phyloP scores from a whole-genome alignment of 2,329 filamentous ascomycete genomes.

The Penicillium sp. region DNA sequence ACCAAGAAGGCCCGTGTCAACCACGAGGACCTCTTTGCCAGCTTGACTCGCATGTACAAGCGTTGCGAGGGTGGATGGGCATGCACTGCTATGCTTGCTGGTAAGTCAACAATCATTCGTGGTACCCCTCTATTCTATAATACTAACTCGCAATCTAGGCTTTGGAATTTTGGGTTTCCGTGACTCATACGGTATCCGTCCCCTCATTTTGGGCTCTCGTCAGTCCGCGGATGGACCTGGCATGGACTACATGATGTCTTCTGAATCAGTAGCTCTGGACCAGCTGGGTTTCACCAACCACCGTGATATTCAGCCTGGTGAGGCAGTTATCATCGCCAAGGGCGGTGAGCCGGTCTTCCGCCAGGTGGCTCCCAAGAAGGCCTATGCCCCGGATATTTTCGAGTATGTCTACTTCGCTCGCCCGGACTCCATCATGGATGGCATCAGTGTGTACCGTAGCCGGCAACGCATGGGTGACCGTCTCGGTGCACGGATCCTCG shows the following conservation, averaged over 20 bases:
- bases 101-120: slow-evolving; percentile 34
- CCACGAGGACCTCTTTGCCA: slow-evolving; percentile 71
- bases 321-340: slow-evolving; percentile 83
- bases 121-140: background rate
- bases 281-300: slow-evolving; percentile 79
- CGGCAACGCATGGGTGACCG: slow-evolving; percentile 83
- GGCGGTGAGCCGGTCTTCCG: slow-evolving; percentile 69
- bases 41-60: slow-evolving; percentile 69
- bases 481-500: slow-evolving; percentile 69
- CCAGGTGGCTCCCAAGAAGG: slow-evolving; percentile 66
- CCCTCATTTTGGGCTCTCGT: slow-evolving; percentile 73
- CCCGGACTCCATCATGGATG: slow-evolving; percentile 79
- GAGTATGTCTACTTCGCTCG: slow-evolving; percentile 86
- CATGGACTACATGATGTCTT: slow-evolving; percentile 86
- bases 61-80: slow-evolving; percentile 73
- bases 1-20: slow-evolving; percentile 80
- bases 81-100: slow-evolving; percentile 77
- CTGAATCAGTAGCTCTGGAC: slow-evolving; percentile 77
- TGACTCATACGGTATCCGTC: slow-evolving; percentile 78
- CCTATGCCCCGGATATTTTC: slow-evolving; percentile 82
- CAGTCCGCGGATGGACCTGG: slow-evolving; percentile 63
- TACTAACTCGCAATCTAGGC: slow-evolving; percentile 41
- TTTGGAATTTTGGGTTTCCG: slow-evolving; percentile 79
- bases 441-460: slow-evolving; percentile 80
- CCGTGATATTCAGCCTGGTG: slow-evolving; percentile 73